These are phyloP conservation scores for Pelargonium cotyledonis DNA, from an alignment of 441 rosid genomes.

Conservation along the genomic window DNA sequence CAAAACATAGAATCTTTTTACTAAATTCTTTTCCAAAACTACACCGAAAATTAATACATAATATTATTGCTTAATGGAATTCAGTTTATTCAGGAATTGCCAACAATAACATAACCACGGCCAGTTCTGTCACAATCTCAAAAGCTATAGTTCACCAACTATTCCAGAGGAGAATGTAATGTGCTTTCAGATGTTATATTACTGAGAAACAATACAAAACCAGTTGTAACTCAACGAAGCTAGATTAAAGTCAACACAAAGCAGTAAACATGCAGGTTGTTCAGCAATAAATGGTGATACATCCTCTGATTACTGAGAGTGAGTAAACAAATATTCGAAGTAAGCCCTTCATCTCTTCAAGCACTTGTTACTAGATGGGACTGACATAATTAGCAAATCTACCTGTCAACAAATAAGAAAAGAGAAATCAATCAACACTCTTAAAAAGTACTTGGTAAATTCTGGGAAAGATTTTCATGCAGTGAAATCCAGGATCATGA, in stretches of 20 bases:
- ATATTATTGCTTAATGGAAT: too few relatives aligned
- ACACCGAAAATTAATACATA: too few relatives aligned
- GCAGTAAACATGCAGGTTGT: slow-evolving; percentile 15
- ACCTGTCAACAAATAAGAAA: slow-evolving; percentile 33
- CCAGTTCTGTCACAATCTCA: too few relatives aligned
- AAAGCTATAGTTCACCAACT: neutral
- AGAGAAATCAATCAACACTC: slow-evolving; percentile 1
- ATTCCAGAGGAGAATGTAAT: neutral
- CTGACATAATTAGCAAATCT: slow-evolving; percentile 68
- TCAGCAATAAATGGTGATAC: slow-evolving; percentile 19
- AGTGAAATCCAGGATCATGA: neutral
- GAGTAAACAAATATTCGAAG: slow-evolving; percentile 11
- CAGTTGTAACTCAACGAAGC: too few relatives aligned
- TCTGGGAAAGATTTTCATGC: neutral
- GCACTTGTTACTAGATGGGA: slow-evolving; percentile 45
- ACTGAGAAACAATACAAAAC: too few relatives aligned
- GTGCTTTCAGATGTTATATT: neutral
- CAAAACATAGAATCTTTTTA: too few relatives aligned
- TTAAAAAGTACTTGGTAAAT: neutral
- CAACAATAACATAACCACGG: too few relatives aligned
- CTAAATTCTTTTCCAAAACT: too few relatives aligned
- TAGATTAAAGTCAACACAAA: slow-evolving; percentile 2
- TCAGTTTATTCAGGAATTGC: too few relatives aligned
- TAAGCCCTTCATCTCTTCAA: slow-evolving; percentile 12
- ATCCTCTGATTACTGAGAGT: slow-evolving; percentile 14